phyloP scores from a whole-genome alignment of 495 filamentous ascomycete genomes.

The Opeltia flavorubescens region DNA sequence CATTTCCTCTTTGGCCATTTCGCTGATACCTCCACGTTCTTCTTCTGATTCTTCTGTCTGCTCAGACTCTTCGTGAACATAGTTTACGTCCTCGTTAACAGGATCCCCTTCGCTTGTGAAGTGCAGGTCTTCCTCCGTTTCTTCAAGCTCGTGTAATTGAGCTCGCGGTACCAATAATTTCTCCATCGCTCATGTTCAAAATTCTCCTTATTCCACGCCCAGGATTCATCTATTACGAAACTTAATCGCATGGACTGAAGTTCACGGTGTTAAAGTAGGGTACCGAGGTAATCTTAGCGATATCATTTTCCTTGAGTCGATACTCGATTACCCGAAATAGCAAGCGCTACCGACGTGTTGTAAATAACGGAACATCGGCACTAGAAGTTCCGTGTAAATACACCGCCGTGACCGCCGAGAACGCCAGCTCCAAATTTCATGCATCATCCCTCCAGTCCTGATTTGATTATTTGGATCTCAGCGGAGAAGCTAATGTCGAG shows the following conservation, averaged over 20 bases:
- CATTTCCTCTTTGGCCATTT: constrained; percentile 72
- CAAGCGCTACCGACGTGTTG: no score
- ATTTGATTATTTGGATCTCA: no score
- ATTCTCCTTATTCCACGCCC: not conserved
- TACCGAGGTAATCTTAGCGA: no score
- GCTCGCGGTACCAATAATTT: not conserved
- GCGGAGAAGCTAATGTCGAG: constrained; percentile 9
- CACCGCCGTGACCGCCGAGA: no score
- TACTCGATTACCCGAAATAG: no score
- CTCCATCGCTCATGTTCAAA: not conserved
- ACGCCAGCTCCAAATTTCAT: no score
- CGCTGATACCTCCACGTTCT: constrained; percentile 50
- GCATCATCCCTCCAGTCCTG: no score
- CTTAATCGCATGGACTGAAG: no score
- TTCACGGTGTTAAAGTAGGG: no score
- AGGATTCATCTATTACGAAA: not conserved
- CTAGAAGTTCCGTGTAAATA: no score
- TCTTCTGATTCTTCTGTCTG: constrained; percentile 34
- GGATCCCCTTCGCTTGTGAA: constrained; percentile 15
- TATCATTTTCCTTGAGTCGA: no score
- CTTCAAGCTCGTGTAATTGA: not conserved
- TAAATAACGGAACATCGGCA: no score
- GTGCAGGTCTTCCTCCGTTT: not conserved
- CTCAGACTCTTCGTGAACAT: constrained; percentile 18
- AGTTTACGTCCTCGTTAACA: constrained; percentile 21